Evolutionary conservation across 441 rosid genomes (phyloP).

Genomic region (Erodium trifolium): DNA sequence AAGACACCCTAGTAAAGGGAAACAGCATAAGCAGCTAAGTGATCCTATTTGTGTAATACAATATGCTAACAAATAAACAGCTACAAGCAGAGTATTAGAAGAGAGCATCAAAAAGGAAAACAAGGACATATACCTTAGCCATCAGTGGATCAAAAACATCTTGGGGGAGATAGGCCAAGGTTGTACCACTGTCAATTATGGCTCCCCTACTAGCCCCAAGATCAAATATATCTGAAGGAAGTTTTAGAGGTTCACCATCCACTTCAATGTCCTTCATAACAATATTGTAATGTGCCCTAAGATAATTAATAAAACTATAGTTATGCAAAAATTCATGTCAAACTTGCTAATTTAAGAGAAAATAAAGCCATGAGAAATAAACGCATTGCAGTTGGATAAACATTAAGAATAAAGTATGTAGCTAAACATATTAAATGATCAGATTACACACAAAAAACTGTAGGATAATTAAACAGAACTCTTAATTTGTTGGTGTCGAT

Average conservation of each 20-base stretch:
- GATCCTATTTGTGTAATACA: not conserved
- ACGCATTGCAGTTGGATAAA: not conserved
- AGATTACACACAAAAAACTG: not conserved
- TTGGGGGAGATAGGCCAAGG: conserved; percentile 74
- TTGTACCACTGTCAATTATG: conserved; percentile 91
- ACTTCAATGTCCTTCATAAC: conserved; percentile 62
- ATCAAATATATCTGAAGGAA: conserved; percentile 48
- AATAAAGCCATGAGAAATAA: not conserved
- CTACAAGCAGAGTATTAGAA: not conserved
- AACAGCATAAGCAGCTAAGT: not conserved
- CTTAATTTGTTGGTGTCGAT: not conserved
- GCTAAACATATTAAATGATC: not conserved
- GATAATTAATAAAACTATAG: conserved; percentile 21
- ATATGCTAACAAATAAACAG: not conserved
- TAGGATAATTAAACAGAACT: not conserved
- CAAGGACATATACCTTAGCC: conserved; percentile 30
- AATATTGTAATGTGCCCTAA: conserved; percentile 85
- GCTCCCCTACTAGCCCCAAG: conserved; percentile 47
- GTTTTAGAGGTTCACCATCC: conserved; percentile 41
- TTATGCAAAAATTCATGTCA: not conserved
- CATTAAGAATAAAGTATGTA: not conserved
- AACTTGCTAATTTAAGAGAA: not conserved
- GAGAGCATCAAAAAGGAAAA: conserved; percentile 15
- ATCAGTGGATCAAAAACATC: conserved; percentile 42
- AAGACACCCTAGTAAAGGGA: not conserved